Conservation (phyloP, 1,139 yeast species). For the Magnusiomyces suaveolens region DNA sequence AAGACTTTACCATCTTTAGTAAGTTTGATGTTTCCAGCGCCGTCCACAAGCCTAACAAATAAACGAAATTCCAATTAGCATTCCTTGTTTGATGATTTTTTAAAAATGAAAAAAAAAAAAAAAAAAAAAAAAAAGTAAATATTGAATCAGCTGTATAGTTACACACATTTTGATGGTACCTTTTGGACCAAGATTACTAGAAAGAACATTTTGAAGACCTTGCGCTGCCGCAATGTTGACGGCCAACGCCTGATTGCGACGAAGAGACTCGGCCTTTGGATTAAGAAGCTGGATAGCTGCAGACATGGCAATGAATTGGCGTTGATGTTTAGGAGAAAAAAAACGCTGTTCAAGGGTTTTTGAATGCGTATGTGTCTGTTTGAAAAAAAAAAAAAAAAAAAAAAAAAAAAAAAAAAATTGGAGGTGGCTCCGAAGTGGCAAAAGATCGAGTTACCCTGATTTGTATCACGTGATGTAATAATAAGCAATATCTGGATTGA, state of each 20-base stretch:
- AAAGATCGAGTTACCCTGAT: too few relatives aligned
- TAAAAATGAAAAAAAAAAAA: background rate
- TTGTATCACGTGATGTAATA: too few relatives aligned
- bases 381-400: too few relatives aligned
- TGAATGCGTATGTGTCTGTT: background rate
- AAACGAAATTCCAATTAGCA: background rate
- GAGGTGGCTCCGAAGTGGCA: too few relatives aligned
- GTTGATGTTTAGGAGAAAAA: too few relatives aligned
- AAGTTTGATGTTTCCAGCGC: slow-evolving; percentile 88
- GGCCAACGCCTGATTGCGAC: slow-evolving; percentile 89
- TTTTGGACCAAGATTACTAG: slow-evolving; percentile 90
- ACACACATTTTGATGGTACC: slow-evolving; percentile 78
- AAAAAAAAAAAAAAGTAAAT: background rate
- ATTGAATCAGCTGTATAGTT: slow-evolving; percentile 14
- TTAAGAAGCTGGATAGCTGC: slow-evolving; percentile 77
- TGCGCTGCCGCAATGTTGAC: slow-evolving; percentile 95
- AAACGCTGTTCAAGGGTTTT: too few relatives aligned
- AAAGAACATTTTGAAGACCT: slow-evolving; percentile 85
- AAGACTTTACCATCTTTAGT: slow-evolving; percentile 96
- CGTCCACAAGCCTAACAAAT: slow-evolving; percentile 56
- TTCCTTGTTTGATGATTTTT: slow-evolving; percentile 16
- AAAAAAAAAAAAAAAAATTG: background rate
- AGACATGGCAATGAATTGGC: background rate
- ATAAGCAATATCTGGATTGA: too few relatives aligned
- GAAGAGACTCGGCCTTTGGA: slow-evolving; percentile 92